Percentiles rank a stretch among this genome's conserved stretches.
These are phyloP conservation scores for Triticum urartu DNA, from an alignment of 176 grass and related monocot genomes.

Conservation along the genomic window DNA sequence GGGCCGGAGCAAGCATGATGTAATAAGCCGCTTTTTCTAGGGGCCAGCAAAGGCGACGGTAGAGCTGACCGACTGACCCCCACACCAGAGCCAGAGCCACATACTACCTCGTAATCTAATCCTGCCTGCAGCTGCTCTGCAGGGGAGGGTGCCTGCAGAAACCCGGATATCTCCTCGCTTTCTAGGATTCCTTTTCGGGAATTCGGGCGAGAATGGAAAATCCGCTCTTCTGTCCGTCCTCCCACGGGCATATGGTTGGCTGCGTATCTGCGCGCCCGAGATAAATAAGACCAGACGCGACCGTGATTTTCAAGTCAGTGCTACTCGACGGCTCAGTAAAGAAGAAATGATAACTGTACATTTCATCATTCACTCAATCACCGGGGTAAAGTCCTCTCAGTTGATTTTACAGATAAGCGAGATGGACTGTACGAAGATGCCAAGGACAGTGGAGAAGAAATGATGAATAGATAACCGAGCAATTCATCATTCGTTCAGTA, in stretches of 20 bases:
- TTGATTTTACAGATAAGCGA: constrained; percentile 11
- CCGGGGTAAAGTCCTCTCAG: neutral
- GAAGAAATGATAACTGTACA: neutral
- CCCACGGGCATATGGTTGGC: neutral
- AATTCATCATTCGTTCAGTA: neutral
- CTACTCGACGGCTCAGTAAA: neutral
- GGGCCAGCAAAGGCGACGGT: constrained; percentile 47
- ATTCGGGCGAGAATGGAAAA: constrained; percentile 42
- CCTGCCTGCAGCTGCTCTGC: neutral
- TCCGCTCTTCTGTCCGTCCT: constrained; percentile 16
- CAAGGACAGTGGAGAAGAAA: neutral
- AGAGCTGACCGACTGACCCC: constrained; percentile 25
- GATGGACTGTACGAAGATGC: neutral
- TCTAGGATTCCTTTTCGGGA: constrained; percentile 54
- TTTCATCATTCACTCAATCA: neutral
- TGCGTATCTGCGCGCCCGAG: neutral
- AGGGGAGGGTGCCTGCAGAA: constrained; percentile 13
- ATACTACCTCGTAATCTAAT: constrained; percentile 19
- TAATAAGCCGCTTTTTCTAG: constrained; percentile 40
- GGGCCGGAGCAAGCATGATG: constrained; percentile 33
- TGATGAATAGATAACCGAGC: neutral
- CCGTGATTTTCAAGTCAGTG: neutral
- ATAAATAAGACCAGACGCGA: neutral
- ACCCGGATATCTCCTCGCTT: constrained; percentile 34
- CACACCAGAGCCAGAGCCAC: neutral